Evolutionary conservation across 352 stramenopile genomes (phyloP).

Genomic region (Phytophthora melonis): DNA sequence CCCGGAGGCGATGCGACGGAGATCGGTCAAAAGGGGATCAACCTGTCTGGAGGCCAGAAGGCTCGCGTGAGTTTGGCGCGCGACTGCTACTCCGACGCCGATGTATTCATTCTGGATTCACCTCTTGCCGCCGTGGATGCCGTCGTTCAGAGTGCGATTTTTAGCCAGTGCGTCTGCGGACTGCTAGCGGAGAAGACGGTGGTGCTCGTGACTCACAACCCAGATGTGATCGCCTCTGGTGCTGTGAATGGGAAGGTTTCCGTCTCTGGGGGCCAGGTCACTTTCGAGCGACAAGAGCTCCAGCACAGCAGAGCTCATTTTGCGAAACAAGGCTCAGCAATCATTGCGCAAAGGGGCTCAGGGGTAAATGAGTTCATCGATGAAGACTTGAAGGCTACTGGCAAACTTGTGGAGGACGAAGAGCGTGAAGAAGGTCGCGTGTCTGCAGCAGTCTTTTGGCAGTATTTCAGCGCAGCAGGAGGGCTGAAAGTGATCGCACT

Average conservation of each 20-base stretch:
- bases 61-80: constrained; percentile 69
- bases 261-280: constrained; percentile 22
- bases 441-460: constrained; percentile 40
- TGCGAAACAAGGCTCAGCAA: too few species aligned
- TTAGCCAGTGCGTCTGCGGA: constrained; percentile 51
- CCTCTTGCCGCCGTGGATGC: constrained; percentile 92
- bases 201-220: constrained; percentile 92
- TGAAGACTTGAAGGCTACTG: constrained; percentile 4
- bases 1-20: constrained; percentile 90
- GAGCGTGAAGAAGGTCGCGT: constrained; percentile 49
- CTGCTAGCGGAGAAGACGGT: constrained; percentile 63
- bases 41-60: constrained; percentile 94
- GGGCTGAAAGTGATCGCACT: constrained; percentile 27
- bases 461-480: constrained; percentile 52
- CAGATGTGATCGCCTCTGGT: constrained; percentile 57
- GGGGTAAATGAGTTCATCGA: not conserved
- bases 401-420: constrained; percentile 51
- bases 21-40: constrained; percentile 96
- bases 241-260: constrained; percentile 24
- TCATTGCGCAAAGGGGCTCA: too few species aligned
- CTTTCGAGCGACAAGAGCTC: not conserved
- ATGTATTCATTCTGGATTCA: constrained; percentile 92
- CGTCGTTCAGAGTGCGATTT: constrained; percentile 92
- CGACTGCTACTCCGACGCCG: constrained; percentile 62
- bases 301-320: constrained; percentile 8